phyloP scores from a whole-genome alignment of 257 asterid species.

The Thymus mandschuricus region DNA sequence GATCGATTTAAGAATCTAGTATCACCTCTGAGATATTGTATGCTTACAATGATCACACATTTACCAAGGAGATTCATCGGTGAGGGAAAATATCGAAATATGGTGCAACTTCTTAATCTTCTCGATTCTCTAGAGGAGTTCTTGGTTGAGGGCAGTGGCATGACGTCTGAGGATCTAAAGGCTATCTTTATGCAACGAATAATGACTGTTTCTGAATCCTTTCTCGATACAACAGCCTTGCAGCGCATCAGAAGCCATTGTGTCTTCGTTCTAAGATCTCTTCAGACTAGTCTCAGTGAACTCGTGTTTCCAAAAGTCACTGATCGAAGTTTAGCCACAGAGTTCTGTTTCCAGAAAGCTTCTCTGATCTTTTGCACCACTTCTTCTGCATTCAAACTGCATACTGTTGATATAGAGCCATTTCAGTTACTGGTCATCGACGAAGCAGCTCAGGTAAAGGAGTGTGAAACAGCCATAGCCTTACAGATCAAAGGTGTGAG shows the following conservation, averaged over 20 bases:
- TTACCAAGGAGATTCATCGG: conserved; percentile 43
- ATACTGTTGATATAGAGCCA: conserved; percentile 38
- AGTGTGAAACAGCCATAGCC: conserved; percentile 55
- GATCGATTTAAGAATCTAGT: conserved; percentile 32
- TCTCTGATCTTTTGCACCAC: conserved; percentile 58
- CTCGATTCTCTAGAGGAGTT: conserved; percentile 37
- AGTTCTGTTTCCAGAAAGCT: conserved; percentile 51
- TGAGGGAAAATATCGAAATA: conserved; percentile 34
- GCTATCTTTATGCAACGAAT: conserved; percentile 23
- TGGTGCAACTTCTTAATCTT: conserved; percentile 34
- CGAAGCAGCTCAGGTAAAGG: conserved; percentile 70
- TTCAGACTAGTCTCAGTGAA: conserved; percentile 30
- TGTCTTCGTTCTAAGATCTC: conserved; percentile 34
- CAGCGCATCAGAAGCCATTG: conserved; percentile 32
- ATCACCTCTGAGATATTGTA: conserved; percentile 37
- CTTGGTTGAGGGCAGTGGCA: conserved; percentile 37
- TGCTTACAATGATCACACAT: conserved; percentile 46
- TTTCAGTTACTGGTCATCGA: conserved; percentile 52
- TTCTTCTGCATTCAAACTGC: conserved; percentile 50
- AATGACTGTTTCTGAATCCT: conserved; percentile 16
- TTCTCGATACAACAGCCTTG: conserved; percentile 19
- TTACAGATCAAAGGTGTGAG: conserved; percentile 48
- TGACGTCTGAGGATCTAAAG: conserved; percentile 41
- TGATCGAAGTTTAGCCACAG: background rate
- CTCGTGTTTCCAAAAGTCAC: conserved; percentile 39